Evolutionary conservation across 2,329 filamentous ascomycete genomes (phyloP).

Genomic region (Beauveria scarabaeidicola): DNA sequence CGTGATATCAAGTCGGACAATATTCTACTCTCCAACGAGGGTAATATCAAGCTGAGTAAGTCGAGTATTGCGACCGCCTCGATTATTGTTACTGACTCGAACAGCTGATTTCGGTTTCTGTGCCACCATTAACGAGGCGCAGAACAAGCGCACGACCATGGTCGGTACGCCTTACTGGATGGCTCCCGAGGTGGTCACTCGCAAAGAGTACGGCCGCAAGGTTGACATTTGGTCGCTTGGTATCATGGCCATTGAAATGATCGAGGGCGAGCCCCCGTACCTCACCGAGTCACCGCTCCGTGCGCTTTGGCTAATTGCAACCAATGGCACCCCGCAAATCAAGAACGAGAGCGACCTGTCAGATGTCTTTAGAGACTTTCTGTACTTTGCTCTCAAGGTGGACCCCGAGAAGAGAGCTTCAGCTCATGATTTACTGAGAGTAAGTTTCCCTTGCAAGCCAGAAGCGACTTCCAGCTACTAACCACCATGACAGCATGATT

Average conservation of each 20-base stretch:
- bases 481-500: constrained; percentile 54
- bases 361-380: constrained; percentile 78
- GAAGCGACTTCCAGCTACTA: constrained; percentile 23
- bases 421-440: constrained; percentile 85
- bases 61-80: constrained; percentile 13
- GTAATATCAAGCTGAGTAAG: constrained; percentile 95
- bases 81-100: constrained; percentile 23
- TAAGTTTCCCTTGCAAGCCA: constrained; percentile 38
- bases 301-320: constrained; percentile 91
- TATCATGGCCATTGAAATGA: constrained; percentile 99
- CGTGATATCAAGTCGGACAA: constrained; percentile 99
- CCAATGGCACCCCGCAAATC: constrained; percentile 88
- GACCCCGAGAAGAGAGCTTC: constrained; percentile 95
- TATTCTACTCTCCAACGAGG: constrained; percentile 85
- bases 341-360: constrained; percentile 85
- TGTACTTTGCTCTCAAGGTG: constrained; percentile 88
- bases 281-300: constrained; percentile 89
- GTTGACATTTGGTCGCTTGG: constrained; percentile 98
- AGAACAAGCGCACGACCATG: constrained; percentile 98
- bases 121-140: constrained; percentile 93
- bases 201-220: constrained; percentile 96
- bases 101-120: constrained; percentile 96
- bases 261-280: constrained; percentile 95
- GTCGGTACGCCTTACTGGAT: constrained; percentile 99
- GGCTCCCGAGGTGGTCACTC: constrained; percentile 94